These are phyloP conservation scores for Sapria himalayana DNA, from an alignment of 345 rosid species.

Conservation along the genomic window DNA sequence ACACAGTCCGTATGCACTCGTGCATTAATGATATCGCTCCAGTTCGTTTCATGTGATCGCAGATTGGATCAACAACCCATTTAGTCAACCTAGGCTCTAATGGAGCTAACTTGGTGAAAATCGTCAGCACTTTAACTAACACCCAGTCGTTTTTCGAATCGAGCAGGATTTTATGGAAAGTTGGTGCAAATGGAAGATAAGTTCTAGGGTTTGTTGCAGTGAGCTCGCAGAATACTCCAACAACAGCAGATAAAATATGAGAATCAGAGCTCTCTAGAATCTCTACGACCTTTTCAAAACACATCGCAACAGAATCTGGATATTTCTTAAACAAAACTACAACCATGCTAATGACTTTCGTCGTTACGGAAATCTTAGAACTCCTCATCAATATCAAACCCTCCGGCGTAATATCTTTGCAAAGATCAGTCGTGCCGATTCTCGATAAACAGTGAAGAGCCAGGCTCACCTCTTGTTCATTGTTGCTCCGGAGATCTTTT, in stretches of 20 bases:
- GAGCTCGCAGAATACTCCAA: conserved; percentile 78
- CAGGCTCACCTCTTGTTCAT: conserved; percentile 58
- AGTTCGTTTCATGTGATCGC: conserved; percentile 69
- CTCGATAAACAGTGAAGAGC: conserved; percentile 63
- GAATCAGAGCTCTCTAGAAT: conserved; percentile 63
- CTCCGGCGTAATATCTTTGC: conserved; percentile 73
- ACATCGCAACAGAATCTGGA: conserved; percentile 76
- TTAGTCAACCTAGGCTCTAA: conserved; percentile 76
- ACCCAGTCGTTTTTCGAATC: conserved; percentile 90
- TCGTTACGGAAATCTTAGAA: conserved; percentile 44
- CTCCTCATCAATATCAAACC: conserved; percentile 51
- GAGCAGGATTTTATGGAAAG: conserved; percentile 57
- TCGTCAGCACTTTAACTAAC: conserved; percentile 66
- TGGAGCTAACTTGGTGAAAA: conserved; percentile 51
- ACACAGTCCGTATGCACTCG: conserved; percentile 72
- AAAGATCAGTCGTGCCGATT: conserved; percentile 62
- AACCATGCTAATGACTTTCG: conserved; percentile 54
- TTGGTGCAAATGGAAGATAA: conserved; percentile 75
- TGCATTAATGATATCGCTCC: conserved; percentile 70
- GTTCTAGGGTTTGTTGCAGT: conserved; percentile 46
- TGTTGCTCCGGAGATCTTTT: conserved; percentile 51
- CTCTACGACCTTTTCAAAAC: conserved; percentile 81
- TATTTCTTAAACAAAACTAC: conserved; percentile 64
- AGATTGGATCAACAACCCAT: conserved; percentile 60
- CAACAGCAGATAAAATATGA: conserved; percentile 34